A percentile compares a stretch with the other conserved stretches of the same genome.
These are phyloP conservation scores for Stipa capillata DNA, from an alignment of 176 grass and related monocot genomes.

Conservation along the genomic window DNA sequence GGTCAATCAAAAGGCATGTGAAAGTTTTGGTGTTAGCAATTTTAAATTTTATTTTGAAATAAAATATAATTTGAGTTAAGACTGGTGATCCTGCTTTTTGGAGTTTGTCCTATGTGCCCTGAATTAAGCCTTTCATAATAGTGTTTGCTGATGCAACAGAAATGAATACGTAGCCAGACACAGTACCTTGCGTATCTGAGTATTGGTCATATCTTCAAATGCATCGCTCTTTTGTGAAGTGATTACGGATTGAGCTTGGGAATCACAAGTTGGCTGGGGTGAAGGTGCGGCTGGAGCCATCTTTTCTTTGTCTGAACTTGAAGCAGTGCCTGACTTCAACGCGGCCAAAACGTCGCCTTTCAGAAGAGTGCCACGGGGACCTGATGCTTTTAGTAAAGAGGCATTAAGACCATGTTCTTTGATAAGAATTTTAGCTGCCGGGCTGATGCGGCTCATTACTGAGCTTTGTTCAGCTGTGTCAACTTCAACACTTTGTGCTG, in stretches of 20 bases:
- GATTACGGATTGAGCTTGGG: constrained; percentile 16
- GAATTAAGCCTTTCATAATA: not conserved
- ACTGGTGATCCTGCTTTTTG: not conserved
- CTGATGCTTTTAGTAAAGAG: constrained; percentile 74
- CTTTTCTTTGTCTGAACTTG: constrained; percentile 42
- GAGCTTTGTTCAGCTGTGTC: constrained; percentile 28
- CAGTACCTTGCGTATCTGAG: constrained; percentile 88
- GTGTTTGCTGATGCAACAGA: not conserved
- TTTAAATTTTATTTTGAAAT: not conserved
- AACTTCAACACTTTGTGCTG: constrained; percentile 19
- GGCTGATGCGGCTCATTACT: constrained; percentile 69
- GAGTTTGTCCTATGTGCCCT: not conserved
- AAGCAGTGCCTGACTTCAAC: constrained; percentile 52
- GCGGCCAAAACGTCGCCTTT: constrained; percentile 85
- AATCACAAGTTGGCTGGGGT: constrained; percentile 34
- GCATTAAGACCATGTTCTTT: constrained; percentile 59
- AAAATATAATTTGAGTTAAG: not conserved
- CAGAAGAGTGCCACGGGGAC: constrained; percentile 94
- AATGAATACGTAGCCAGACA: no score
- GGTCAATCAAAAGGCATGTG: not conserved
- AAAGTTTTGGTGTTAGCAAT: not conserved
- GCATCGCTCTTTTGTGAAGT: constrained; percentile 29
- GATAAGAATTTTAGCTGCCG: constrained; percentile 83
- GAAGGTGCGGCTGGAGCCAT: constrained; percentile 23
- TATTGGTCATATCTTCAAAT: constrained; percentile 82